These are phyloP conservation scores for Starmerella asiatica DNA, from an alignment of 805 yeast genomes.

Conservation along the genomic window DNA sequence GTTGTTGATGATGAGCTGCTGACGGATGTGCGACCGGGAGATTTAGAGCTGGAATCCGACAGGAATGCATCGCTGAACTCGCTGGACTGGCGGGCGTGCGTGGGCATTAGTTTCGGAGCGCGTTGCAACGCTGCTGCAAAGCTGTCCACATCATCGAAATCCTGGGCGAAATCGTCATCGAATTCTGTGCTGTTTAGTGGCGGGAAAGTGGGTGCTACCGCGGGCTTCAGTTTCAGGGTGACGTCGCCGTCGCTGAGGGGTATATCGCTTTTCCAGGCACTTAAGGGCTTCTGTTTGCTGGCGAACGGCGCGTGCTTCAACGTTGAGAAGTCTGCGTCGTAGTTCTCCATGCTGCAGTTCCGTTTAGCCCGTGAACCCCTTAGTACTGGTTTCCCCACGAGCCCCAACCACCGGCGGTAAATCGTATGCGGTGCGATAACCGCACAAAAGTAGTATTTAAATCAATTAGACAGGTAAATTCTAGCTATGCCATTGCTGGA, in stretches of 20 bases:
- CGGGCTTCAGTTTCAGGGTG: slow-evolving; percentile 4
- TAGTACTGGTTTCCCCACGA: too few relatives aligned
- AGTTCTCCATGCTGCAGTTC: slow-evolving; percentile 14
- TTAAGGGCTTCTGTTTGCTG: background rate
- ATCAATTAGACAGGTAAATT: too few relatives aligned
- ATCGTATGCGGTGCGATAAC: too few relatives aligned
- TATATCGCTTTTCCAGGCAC: slow-evolving; percentile 15
- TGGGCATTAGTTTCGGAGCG: background rate
- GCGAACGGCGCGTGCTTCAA: slow-evolving; percentile 10
- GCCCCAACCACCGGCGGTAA: too few relatives aligned
- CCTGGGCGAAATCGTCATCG: slow-evolving; percentile 1
- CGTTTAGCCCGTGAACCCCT: background rate
- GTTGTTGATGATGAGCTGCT: slow-evolving; percentile 15
- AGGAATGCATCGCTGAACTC: slow-evolving; percentile 9
- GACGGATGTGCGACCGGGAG: slow-evolving; percentile 17
- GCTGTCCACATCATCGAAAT: slow-evolving; percentile 12
- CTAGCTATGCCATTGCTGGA: too few relatives aligned
- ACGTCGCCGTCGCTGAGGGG: slow-evolving; percentile 14
- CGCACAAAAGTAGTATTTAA: too few relatives aligned
- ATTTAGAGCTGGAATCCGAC: slow-evolving; percentile 14
- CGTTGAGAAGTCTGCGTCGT: slow-evolving; percentile 20
- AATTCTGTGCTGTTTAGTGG: background rate
- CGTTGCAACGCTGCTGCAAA: slow-evolving; percentile 14
- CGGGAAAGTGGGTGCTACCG: background rate
- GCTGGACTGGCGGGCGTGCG: background rate